Evolutionary conservation across 164 flowering plant species (phyloP), one percentile per base, ranked within the genome.

Genomic region (Akebia trifoliata): DNA sequence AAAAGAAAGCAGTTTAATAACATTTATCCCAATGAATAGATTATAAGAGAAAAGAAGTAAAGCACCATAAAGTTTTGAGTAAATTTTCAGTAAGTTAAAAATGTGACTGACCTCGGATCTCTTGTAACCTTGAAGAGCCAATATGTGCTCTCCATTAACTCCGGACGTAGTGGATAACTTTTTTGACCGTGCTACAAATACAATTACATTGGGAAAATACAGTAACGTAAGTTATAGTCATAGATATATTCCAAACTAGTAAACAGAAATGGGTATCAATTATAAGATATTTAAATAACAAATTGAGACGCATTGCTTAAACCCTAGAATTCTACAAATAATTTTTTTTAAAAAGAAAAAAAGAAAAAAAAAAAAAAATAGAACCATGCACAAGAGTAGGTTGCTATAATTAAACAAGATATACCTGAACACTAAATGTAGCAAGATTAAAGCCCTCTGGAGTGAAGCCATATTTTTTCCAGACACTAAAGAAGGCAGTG

Each of bases 401-500:
- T 52, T 45, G 45, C 11, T 12, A 30, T 12, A 48, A 37, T 46
- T 20, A 26, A 36, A 48, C 39, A 14, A 54, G 31, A 35, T 78
- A 37, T 80, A 94, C 99, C 97, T 94, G 99, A 69, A 94, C 91
- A 68, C 63, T 83, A 25, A 90, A 77, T 29, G 95, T 79, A 44
- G 97, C 97, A 71, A 94, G 93, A 75, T 90, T 94, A 64, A 94
- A 94, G 50, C 99, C 99, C 68, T 94, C 99, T 2, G 99, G 97
- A 30, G 99, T 94, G 74, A 94, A 94, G 56, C 97, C 97, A 69
- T 90, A 94, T 74, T 76, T 85, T 75, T 75, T 86, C 99, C 99
- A 94, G 49, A 90, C 99, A 77, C 88, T 83, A 62, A 87, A 87
- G 73, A 93, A 93, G 57, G 97, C 99, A 61, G 81, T 56, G 72